Conservation (phyloP, 108 stramenopile genomes). For the Conticribra weissflogii region DNA sequence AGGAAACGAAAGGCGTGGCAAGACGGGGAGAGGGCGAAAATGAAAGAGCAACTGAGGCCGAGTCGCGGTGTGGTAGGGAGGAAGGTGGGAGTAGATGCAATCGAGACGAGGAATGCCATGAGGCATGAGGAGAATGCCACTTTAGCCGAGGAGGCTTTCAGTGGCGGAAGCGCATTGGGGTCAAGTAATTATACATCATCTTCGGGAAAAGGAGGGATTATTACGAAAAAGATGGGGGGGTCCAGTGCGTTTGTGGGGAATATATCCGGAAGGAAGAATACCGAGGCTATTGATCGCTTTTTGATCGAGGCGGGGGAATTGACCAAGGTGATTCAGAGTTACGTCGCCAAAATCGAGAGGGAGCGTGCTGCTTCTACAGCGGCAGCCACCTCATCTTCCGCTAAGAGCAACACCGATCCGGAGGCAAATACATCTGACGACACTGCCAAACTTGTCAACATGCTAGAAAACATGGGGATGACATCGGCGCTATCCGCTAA, state of each 20-base stretch:
- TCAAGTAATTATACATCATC: no score
- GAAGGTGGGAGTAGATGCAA: constrained; percentile 76
- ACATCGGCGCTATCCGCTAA: constrained; percentile 88
- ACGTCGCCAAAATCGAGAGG: constrained; percentile 62
- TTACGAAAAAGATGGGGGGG: background rate
- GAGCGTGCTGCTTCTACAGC: constrained; percentile 31
- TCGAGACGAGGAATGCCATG: constrained; percentile 65
- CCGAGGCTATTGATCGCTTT: constrained; percentile 68
- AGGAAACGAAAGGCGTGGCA: constrained; percentile 75
- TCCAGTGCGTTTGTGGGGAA: constrained; percentile 3
- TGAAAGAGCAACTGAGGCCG: constrained; percentile 40
- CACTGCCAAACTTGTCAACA: constrained; percentile 53
- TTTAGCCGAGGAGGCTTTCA: no score
- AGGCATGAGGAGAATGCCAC: constrained; percentile 62
- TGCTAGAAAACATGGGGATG: constrained; percentile 94
- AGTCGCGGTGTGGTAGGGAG: constrained; percentile 21
- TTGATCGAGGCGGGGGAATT: constrained; percentile 72
- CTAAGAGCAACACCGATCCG: constrained; percentile 12
- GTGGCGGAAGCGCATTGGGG: no score
- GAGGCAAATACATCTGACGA: constrained; percentile 30
- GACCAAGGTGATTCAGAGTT: constrained; percentile 77
- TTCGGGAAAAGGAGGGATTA: constrained; percentile 27
- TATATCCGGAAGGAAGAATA: constrained; percentile 20
- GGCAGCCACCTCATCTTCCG: constrained; percentile 4
- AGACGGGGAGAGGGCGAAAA: constrained; percentile 39